Conservation (phyloP, 805 yeast species). For the Saturnispora zaruensis region DNA sequence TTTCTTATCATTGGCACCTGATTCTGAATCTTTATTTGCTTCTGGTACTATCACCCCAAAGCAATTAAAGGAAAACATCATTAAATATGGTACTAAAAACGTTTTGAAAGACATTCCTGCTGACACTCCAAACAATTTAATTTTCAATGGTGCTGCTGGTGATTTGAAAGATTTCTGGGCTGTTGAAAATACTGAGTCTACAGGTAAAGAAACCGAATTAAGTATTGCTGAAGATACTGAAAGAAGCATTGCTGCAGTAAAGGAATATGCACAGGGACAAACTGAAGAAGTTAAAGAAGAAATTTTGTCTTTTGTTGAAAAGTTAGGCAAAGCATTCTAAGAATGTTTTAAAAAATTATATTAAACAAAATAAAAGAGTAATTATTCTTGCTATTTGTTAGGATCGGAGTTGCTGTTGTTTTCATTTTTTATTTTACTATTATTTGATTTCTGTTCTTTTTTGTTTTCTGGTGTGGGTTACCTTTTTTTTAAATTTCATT, state of each 20-base stretch:
- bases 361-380: not conserved
- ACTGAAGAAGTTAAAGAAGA: constrained; percentile 17
- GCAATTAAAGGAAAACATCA: constrained; percentile 67
- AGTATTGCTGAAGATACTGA: constrained; percentile 19
- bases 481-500: not conserved
- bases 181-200: not conserved
- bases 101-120: constrained; percentile 54
- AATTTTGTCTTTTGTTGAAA: constrained; percentile 16
- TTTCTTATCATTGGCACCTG: constrained; percentile 81
- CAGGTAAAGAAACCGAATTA: constrained; percentile 16
- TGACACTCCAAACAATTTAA: constrained; percentile 70
- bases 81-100: constrained; percentile 57
- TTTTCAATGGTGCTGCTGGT: constrained; percentile 77
- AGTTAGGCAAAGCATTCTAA: constrained; percentile 17
- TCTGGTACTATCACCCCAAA: constrained; percentile 56
- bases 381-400: not conserved
- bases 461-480: not conserved
- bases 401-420: not conserved
- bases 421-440: not conserved
- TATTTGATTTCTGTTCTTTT: not conserved
- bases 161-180: constrained; percentile 60
- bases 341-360: not conserved
- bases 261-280: constrained; percentile 18
- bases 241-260: constrained; percentile 17
- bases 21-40: constrained; percentile 53